phyloP scores from a whole-genome alignment of 2,329 filamentous ascomycete species.

The Botrytis squamosa region DNA sequence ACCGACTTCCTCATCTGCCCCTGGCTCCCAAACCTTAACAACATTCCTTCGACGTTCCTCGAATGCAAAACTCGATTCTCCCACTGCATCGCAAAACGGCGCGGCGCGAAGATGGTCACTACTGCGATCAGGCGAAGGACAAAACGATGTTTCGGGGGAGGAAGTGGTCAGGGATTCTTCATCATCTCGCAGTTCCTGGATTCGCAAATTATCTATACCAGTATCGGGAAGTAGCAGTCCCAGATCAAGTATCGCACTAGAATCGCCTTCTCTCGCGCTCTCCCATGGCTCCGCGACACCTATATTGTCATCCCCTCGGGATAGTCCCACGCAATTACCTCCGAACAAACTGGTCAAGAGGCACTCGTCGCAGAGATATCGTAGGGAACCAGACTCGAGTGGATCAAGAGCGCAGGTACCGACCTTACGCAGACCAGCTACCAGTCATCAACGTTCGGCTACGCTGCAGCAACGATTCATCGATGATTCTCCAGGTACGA shows the following conservation, averaged over 20 bases:
- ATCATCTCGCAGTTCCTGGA: slow-evolving; percentile 68
- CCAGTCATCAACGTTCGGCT: slow-evolving; percentile 74
- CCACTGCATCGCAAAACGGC: slow-evolving; percentile 26
- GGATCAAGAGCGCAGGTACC: slow-evolving; percentile 61
- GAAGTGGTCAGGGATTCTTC: slow-evolving; percentile 50
- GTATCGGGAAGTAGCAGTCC: slow-evolving; percentile 62
- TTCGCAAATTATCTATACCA: slow-evolving; percentile 68
- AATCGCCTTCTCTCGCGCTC: slow-evolving; percentile 63
- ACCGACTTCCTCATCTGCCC: slow-evolving; percentile 26
- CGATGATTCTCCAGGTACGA: slow-evolving; percentile 30
- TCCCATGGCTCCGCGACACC: slow-evolving; percentile 67
- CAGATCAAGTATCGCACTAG: slow-evolving; percentile 62
- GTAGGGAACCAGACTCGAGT: slow-evolving; percentile 45
- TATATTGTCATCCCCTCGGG: slow-evolving; percentile 48
- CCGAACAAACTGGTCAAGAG: slow-evolving; percentile 80
- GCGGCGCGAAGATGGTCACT: slow-evolving; percentile 31
- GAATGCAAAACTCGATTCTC: slow-evolving; percentile 29
- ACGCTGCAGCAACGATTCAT: slow-evolving; percentile 57
- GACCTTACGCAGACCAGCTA: slow-evolving; percentile 69
- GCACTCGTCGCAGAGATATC: slow-evolving; percentile 54
- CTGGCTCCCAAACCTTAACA: slow-evolving; percentile 25
- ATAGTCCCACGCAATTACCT: slow-evolving; percentile 47
- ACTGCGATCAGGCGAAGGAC: slow-evolving; percentile 32
- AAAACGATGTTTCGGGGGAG: slow-evolving; percentile 28
- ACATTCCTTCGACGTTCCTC: slow-evolving; percentile 24